phyloP scores from a whole-genome alignment of 768 basidiomycete species.

The Lanmaoa pseudosensibilis region DNA sequence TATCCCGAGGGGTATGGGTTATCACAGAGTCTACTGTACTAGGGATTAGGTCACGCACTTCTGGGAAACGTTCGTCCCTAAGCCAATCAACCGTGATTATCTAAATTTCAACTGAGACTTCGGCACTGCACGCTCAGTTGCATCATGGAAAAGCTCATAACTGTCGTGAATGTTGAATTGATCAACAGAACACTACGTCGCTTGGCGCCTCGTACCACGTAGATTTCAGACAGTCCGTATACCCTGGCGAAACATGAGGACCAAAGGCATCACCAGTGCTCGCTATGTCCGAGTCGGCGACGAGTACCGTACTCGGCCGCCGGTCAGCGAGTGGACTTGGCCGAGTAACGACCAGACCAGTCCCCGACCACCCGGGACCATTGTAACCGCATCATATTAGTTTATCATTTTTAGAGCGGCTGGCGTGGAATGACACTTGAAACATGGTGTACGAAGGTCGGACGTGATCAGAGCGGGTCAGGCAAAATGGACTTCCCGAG shows the following conservation, averaged over 20 bases:
- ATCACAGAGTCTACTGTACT: no score
- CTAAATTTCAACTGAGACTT: no score
- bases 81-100: no score
- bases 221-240: background rate
- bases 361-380: background rate
- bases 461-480: background rate
- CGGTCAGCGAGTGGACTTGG: background rate
- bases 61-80: constrained; percentile 1
- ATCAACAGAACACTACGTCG: background rate
- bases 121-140: no score
- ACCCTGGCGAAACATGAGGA: background rate
- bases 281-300: no score
- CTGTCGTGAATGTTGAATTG: no score
- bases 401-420: background rate
- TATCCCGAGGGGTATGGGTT: no score
- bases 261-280: no score
- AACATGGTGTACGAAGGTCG: background rate
- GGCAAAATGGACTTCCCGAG: background rate
- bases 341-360: background rate
- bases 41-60: background rate
- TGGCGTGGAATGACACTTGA: background rate
- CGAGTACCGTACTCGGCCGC: no score
- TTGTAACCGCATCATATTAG: background rate
- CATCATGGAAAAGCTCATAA: no score
- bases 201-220: background rate